Evolutionary conservation across 148 eudicot genomes (phyloP).

Genomic region (Silene conica): DNA sequence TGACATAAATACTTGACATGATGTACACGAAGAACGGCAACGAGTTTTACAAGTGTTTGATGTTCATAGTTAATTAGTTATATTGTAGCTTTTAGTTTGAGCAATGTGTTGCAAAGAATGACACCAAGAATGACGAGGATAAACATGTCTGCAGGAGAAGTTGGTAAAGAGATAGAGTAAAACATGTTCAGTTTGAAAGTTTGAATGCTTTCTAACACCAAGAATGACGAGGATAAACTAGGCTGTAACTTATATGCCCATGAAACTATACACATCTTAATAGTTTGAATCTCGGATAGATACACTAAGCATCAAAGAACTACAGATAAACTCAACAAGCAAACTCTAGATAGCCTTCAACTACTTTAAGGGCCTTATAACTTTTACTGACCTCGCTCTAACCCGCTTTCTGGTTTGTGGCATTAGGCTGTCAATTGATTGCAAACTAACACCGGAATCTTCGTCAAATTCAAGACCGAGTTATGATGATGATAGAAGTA

Average conservation of each 20-base stretch:
- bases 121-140: too few species aligned
- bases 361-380: not conserved
- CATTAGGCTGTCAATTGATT: constrained; percentile 48
- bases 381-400: constrained; percentile 51
- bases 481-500: constrained; percentile 99
- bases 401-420: constrained; percentile 61
- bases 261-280: too few species aligned
- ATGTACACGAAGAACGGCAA: too few species aligned
- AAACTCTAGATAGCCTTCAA: constrained; percentile 3
- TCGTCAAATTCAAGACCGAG: constrained; percentile 87
- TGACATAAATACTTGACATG: too few species aligned
- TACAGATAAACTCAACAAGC: not conserved
- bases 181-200: too few species aligned
- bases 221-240: not conserved
- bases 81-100: too few species aligned
- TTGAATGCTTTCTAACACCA: not conserved
- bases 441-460: constrained; percentile 72
- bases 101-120: too few species aligned
- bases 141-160: too few species aligned
- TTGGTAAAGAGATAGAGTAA: too few species aligned
- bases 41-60: too few species aligned
- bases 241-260: too few species aligned
- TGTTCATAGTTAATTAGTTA: too few species aligned
- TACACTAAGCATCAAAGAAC: constrained; percentile 9
- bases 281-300: constrained; percentile 9